phyloP scores from a whole-genome alignment of 495 filamentous ascomycete genomes.

The Penicillium lagena region DNA sequence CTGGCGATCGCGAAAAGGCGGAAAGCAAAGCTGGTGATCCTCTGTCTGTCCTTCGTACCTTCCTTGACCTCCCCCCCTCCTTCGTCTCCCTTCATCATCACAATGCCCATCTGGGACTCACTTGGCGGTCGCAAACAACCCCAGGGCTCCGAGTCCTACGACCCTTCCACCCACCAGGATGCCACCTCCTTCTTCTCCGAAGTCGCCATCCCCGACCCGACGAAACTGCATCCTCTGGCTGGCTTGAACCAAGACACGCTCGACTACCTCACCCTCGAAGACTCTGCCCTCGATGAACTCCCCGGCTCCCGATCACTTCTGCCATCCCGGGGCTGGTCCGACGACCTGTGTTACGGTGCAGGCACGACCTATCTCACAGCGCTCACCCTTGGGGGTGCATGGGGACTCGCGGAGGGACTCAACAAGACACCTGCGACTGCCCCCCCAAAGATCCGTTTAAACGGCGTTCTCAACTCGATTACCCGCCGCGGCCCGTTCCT shows the following conservation, averaged over 20 bases:
- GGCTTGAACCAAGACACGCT: slow-evolving; percentile 87
- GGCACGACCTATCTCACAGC: slow-evolving; percentile 87
- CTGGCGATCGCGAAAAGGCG: slow-evolving; percentile 8
- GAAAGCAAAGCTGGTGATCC: not conserved
- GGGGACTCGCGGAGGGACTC: slow-evolving; percentile 86
- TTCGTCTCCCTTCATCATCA: slow-evolving; percentile 12
- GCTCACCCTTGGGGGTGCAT: slow-evolving; percentile 79
- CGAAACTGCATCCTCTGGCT: slow-evolving; percentile 85
- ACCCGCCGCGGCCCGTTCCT: slow-evolving; percentile 93
- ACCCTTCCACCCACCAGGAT: slow-evolving; percentile 66
- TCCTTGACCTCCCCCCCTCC: slow-evolving; percentile 17
- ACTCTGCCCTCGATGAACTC: slow-evolving; percentile 80
- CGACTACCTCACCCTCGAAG: slow-evolving; percentile 91
- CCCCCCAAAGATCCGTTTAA: slow-evolving; percentile 83
- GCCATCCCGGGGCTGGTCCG: slow-evolving; percentile 92
- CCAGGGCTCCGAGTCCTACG: slow-evolving; percentile 54
- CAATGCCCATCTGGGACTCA: slow-evolving; percentile 81
- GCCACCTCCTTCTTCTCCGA: slow-evolving; percentile 73
- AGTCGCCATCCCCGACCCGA: slow-evolving; percentile 70
- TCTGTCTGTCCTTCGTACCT: slow-evolving; percentile 14
- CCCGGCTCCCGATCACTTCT: slow-evolving; percentile 79
- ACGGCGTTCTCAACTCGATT: slow-evolving; percentile 87
- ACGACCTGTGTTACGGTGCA: slow-evolving; percentile 96
- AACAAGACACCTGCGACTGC: slow-evolving; percentile 63
- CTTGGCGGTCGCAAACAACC: slow-evolving; percentile 75